Base-by-base conservation (phyloP, 805 yeast genomes). In the Starmerella bombi region DNA sequence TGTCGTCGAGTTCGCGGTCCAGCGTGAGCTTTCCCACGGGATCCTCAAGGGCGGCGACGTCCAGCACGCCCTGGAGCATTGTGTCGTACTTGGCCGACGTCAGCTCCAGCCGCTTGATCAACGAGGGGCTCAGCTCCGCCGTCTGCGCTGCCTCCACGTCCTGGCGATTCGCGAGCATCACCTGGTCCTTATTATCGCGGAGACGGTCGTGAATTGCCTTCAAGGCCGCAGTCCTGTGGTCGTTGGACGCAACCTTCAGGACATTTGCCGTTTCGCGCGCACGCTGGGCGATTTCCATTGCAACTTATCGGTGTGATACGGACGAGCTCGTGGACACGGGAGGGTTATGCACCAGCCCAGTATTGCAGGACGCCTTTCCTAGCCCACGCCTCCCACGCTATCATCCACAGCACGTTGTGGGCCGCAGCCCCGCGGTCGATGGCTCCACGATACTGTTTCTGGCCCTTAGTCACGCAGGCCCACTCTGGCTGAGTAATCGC, bases 1-100 rank as follows among this genome's bases (percentile, higher is more conserved):
- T 93, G 40, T 84, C 94, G 58, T 91, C 99, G 25, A 91, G 66
- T 59, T 83, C 75, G 32, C 78, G 75, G 28, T 93, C 85, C 52
- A 91, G 65, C 2, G 91, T 80, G 46, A 80, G 62, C 57, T 79
- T 80, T n/a, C 95, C 94, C 30, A 88, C 78, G 15, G 98, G 98
- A 58, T 91, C 97, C 23, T 77, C 81, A 39, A 91, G 68, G 3
- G 71, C 71, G 1, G 94, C 91, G 16, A 91, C 98, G 52, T 91
- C 98, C 35, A 80, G 65, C 14, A 91, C 77, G 20, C 99, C 99
- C 57, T 85, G 91, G 38, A 88, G 71, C 99, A 91, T 91, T 21
- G 81, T 66, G 48, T 86, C 97, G 55, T 74, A 91, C 60, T 93
- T 91, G 44, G 80, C 95, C 40, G 78, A 75, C 35, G 81, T 71